These are phyloP conservation scores for Hypoxylon subgilvum DNA, from an alignment of 495 filamentous ascomycete genomes.

Conservation along the genomic window DNA sequence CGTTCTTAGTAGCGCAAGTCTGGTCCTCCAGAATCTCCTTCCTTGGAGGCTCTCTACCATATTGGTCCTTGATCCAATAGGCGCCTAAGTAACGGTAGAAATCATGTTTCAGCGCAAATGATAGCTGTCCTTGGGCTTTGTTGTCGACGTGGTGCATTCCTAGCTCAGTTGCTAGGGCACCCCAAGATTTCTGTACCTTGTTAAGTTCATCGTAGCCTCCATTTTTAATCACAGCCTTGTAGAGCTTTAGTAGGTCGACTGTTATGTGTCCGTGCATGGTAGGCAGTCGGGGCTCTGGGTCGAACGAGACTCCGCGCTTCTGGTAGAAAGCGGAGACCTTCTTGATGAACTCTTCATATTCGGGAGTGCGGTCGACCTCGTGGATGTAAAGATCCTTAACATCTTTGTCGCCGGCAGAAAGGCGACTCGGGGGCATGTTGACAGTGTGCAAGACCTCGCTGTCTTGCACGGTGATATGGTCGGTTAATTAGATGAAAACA, in stretches of 20 bases:
- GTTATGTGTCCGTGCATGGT: constrained; percentile 61
- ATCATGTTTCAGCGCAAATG: constrained; percentile 76
- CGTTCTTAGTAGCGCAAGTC: constrained; percentile 62
- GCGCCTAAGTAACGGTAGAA: constrained; percentile 86
- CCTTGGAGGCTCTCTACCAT: constrained; percentile 76
- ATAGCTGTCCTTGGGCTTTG: constrained; percentile 70
- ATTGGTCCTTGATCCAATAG: constrained; percentile 76
- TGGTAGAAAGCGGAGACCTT: constrained; percentile 69
- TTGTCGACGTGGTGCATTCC: constrained; percentile 59
- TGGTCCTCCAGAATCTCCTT: constrained; percentile 78
- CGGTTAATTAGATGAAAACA: not conserved
- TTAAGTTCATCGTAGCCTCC: constrained; percentile 84
- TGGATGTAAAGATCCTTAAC: constrained; percentile 40
- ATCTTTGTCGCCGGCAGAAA: constrained; percentile 28
- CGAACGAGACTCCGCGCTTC: constrained; percentile 73
- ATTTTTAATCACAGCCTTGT: constrained; percentile 68
- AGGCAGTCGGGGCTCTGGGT: constrained; percentile 71
- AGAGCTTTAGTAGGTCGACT: constrained; percentile 74
- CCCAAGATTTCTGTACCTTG: constrained; percentile 79
- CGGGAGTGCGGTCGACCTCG: constrained; percentile 58
- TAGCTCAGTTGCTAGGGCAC: constrained; percentile 70
- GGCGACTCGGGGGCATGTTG: constrained; percentile 39
- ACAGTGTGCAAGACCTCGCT: constrained; percentile 3
- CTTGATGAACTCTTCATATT: constrained; percentile 73
- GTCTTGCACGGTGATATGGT: no score